A percentile compares a stretch with the other conserved stretches of the same genome.
Evolutionary conservation across 225 moss, liverwort and hornwort genomes (phyloP).

Genomic region (Physcomitrium patens): DNA sequence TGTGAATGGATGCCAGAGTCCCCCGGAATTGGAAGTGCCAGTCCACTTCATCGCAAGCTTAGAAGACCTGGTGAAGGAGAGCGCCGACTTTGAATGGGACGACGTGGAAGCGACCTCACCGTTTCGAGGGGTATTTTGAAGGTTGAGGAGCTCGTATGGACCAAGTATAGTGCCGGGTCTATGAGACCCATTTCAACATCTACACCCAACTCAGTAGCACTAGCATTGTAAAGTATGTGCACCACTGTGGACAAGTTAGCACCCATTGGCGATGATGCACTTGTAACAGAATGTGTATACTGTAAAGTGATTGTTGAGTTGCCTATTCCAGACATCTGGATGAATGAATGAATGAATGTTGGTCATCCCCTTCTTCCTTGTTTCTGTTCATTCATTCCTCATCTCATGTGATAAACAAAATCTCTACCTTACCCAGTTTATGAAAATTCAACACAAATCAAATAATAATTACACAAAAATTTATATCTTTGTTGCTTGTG

Average conservation of each 20-base stretch:
- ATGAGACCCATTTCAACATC: background rate
- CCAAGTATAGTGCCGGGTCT: background rate
- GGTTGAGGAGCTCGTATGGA: background rate
- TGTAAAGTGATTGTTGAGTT: no score
- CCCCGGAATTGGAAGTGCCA: conserved; percentile 22
- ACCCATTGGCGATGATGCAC: background rate
- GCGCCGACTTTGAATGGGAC: conserved; percentile 22
- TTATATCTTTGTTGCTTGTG: no score
- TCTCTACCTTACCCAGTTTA: no score
- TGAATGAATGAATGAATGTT: no score
- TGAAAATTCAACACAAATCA: no score
- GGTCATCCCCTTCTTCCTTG: no score
- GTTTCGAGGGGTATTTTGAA: conserved; percentile 8
- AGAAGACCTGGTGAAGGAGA: background rate
- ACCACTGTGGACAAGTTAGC: background rate
- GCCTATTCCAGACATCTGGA: no score
- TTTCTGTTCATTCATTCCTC: no score
- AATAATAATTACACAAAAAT: no score
- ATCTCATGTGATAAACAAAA: no score
- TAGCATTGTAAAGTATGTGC: background rate
- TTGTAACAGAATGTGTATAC: conserved; percentile 10
- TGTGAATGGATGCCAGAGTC: conserved; percentile 13
- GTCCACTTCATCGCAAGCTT: conserved; percentile 3
- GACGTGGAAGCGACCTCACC: background rate
- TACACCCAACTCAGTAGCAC: background rate